A percentile compares a stretch with the other conserved stretches of the same genome.
These are phyloP conservation scores for Talaromyces sp. DNA, from an alignment of 2,329 filamentous ascomycete species.

Conservation along the genomic window DNA sequence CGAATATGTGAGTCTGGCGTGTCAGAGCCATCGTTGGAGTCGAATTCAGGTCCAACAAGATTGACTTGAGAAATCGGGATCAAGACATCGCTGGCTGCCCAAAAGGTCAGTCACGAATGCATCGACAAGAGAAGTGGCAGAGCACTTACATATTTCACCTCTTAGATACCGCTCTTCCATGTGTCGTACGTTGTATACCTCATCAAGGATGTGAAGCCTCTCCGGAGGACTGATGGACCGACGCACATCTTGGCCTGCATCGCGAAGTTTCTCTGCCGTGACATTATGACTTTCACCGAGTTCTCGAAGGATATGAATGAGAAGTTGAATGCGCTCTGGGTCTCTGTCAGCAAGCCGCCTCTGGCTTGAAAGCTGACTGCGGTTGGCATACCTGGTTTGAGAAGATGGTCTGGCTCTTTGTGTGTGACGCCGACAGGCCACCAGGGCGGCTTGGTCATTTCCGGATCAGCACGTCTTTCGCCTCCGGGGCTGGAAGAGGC, in stretches of 20 bases:
- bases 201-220: conserved; percentile 37
- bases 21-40: conserved; percentile 20
- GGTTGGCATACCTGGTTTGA: conserved; percentile 36
- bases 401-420: conserved; percentile 45
- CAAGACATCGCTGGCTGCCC: conserved; percentile 28
- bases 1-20: conserved; percentile 1
- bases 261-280: conserved; percentile 37
- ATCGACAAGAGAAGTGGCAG: background rate
- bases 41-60: conserved; percentile 24
- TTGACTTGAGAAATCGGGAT: conserved; percentile 31
- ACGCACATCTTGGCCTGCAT: conserved; percentile 39
- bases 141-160: conserved; percentile 34
- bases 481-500: conserved; percentile 19
- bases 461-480: conserved; percentile 33
- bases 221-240: conserved; percentile 36
- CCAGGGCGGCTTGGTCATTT: conserved; percentile 41
- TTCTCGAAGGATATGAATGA: conserved; percentile 41
- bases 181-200: conserved; percentile 39
- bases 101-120: background rate
- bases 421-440: conserved; percentile 41
- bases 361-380: background rate
- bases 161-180: conserved; percentile 38
- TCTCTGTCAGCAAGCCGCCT: background rate
- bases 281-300: conserved; percentile 34
- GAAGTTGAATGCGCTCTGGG: conserved; percentile 37